These are phyloP conservation scores for Schwanniomyces vanrijiae DNA, from an alignment of 805 yeast species.

Conservation along the genomic window DNA sequence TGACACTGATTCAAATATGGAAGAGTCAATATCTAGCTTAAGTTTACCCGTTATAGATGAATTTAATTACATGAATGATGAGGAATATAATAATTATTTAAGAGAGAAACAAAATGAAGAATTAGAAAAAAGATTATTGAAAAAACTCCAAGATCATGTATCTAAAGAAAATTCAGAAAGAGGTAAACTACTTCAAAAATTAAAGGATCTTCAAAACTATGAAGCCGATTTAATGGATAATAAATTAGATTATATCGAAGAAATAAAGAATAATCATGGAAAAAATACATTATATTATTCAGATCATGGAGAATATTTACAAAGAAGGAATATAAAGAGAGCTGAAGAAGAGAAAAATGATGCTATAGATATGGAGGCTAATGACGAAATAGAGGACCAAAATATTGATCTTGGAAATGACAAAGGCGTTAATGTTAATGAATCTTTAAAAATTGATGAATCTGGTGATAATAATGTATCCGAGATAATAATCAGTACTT, in stretches of 20 bases:
- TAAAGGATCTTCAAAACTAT: conserved; percentile 27
- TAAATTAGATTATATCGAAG: conserved; percentile 34
- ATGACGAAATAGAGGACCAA: conserved; percentile 40
- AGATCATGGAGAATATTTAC: conserved; percentile 45
- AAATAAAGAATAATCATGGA: conserved; percentile 24
- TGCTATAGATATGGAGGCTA: conserved; percentile 41
- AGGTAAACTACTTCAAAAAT: conserved; percentile 17
- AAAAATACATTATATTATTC: conserved; percentile 32
- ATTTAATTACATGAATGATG: conserved; percentile 27
- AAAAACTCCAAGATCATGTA: background rate
- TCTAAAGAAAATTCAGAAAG: conserved; percentile 16
- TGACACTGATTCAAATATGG: conserved; percentile 16
- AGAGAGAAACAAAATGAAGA: conserved; percentile 20
- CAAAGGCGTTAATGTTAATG: background rate
- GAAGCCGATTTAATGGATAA: conserved; percentile 39
- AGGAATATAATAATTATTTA: conserved; percentile 24
- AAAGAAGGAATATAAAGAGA: conserved; percentile 34
- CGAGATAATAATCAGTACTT: conserved; percentile 7
- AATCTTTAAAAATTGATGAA: background rate
- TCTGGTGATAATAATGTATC: background rate
- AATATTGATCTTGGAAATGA: background rate
- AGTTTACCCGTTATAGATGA: conserved; percentile 13
- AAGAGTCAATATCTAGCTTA: conserved; percentile 12
- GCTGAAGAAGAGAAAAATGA: conserved; percentile 46
- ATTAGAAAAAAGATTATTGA: conserved; percentile 17